Evolutionary conservation across 2,329 filamentous ascomycete species (phyloP), one percentile per base, ranked within the genome.

Genomic region (Thielaviopsis cerberus): DNA sequence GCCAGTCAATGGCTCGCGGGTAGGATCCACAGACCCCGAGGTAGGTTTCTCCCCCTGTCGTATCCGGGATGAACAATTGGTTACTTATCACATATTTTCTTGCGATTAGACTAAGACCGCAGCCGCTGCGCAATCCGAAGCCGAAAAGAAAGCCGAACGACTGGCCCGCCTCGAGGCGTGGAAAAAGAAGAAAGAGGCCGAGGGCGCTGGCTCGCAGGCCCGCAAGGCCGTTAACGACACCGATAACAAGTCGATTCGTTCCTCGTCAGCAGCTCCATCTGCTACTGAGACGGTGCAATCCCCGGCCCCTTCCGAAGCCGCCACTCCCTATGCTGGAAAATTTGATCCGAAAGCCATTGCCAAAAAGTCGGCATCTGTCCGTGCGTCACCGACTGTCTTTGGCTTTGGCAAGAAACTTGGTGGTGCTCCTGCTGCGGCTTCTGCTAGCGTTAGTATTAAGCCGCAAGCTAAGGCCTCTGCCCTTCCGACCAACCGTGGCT

Each of bases 151-250:
- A 68, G 85, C 84, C 54, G 86, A 91, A 69, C 77, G 86, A 62
- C 75, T 89, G 51, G 87, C 87, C 26, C 90, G 88, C 67, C 72
- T 94, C 26, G 87, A 91, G 68, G 86, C 87, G 59, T 95, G 89
- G 90, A 95, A 95, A 72, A 86, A 88, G 70, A 91, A 90, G 71
- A 84, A 88, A 67, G 86, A 88, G 64, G 79, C 78, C 62, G 87
- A 87, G 67, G 80, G 86, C 67, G 82, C 81, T 65, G 80, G 85
- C 64, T 76, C 82, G 51, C 82, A 81, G 62, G 78, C 83, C 45
- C 76, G 80, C 64, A 85, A 78, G 64, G 78, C 88, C 58, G 73
- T 85, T 59, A 81, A 83, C 65, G 81, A 85, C 69, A 88, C 86
- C 76, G 86, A 85, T 68, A 81, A 81, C 67, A 88, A 80, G 70